phyloP scores from a whole-genome alignment of 139 green algal genomes.

The Ettlia oleoabundans region DNA sequence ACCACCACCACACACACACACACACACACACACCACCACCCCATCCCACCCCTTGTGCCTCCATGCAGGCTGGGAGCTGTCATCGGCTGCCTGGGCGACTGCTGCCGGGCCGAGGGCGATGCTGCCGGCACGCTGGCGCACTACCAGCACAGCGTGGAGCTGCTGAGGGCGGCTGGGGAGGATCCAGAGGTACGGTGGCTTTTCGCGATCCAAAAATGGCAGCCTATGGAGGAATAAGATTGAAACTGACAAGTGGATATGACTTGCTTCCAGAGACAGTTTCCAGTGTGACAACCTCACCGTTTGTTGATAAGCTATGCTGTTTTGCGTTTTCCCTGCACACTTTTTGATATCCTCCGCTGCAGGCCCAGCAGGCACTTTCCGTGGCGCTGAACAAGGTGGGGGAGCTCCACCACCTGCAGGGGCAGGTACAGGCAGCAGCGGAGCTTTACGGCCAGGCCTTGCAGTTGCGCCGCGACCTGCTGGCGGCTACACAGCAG shows the following conservation, averaged over 20 bases:
- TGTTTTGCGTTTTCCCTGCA: background rate
- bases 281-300: too few species aligned
- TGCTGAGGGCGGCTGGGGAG: background rate
- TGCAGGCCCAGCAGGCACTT: slow-evolving; percentile 35
- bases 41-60: background rate
- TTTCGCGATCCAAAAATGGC: too few species aligned
- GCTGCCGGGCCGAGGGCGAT: slow-evolving; percentile 27
- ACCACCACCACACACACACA: background rate
- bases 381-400: slow-evolving; percentile 47
- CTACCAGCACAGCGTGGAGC: slow-evolving; percentile 31
- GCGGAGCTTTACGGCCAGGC: slow-evolving; percentile 17
- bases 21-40: background rate
- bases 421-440: slow-evolving; percentile 28
- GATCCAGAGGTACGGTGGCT: slow-evolving; percentile 18
- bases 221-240: too few species aligned
- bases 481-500: slow-evolving; percentile 21
- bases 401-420: slow-evolving; percentile 39
- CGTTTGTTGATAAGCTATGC: background rate
- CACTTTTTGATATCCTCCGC: background rate
- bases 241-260: too few species aligned
- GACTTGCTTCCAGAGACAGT: too few species aligned
- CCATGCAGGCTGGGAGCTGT: slow-evolving; percentile 33
- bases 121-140: slow-evolving; percentile 2
- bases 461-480: slow-evolving; percentile 21
- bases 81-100: slow-evolving; percentile 48